Conservation (phyloP, 768 basidiomycete genomes). For the Pulveroboletus sp. region DNA sequence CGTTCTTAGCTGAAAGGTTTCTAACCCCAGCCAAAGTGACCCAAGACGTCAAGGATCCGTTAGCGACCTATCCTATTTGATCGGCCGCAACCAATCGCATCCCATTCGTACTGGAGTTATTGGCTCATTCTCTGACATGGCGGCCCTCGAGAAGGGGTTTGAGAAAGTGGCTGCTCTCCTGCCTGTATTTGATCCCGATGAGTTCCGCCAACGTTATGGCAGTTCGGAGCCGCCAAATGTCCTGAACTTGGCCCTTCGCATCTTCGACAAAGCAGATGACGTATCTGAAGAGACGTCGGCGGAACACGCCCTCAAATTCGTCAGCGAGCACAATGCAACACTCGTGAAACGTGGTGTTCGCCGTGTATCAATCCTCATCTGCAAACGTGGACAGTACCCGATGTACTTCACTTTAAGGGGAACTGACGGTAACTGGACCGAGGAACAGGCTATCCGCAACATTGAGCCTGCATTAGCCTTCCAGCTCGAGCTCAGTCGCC, state of each 20-base stretch:
- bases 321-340: slow-evolving; percentile 61
- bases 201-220: slow-evolving; percentile 75
- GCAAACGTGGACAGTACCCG: slow-evolving; percentile 88
- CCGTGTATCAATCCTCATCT: slow-evolving; percentile 87
- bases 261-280: slow-evolving; percentile 79
- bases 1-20: neutral
- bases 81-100: slow-evolving; percentile 80
- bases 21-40: slow-evolving; percentile 37
- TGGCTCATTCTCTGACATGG: slow-evolving; percentile 79
- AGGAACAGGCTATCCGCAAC: slow-evolving; percentile 96
- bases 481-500: slow-evolving; percentile 93
- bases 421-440: slow-evolving; percentile 69
- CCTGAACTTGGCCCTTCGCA: slow-evolving; percentile 87
- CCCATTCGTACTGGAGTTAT: slow-evolving; percentile 89
- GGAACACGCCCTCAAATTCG: slow-evolving; percentile 60
- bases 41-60: slow-evolving; percentile 84
- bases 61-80: slow-evolving; percentile 92
- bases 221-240: slow-evolving; percentile 82
- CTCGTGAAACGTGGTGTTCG: slow-evolving; percentile 79
- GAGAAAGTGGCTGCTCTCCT: slow-evolving; percentile 66
- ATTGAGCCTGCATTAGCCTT: slow-evolving; percentile 97
- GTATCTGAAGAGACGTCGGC: slow-evolving; percentile 75
- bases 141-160: slow-evolving; percentile 67
- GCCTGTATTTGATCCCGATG: slow-evolving; percentile 66
- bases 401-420: slow-evolving; percentile 90